Percentiles rank a stretch among this genome's conserved stretches.
Evolutionary conservation across 805 yeast genomes (phyloP).

Genomic region (Sugiyamaella mastotermitis): DNA sequence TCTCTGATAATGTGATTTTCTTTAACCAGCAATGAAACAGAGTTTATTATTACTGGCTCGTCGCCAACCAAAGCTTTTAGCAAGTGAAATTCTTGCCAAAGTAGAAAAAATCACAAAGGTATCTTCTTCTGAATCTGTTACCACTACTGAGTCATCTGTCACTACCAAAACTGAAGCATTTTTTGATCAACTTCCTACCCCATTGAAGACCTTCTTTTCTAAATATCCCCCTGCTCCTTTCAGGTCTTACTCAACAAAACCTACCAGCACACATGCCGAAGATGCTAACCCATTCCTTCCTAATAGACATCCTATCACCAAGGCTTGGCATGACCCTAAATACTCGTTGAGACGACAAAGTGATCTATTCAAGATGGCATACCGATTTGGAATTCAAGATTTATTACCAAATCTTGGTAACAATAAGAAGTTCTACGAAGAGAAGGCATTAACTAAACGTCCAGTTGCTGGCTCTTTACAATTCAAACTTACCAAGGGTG

Average conservation of each 20-base stretch:
- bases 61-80: neutral
- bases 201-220: slow-evolving; percentile 66
- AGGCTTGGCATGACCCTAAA: slow-evolving; percentile 68
- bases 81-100: neutral
- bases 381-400: slow-evolving; percentile 71
- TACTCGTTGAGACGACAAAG: slow-evolving; percentile 78
- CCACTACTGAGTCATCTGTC: slow-evolving; percentile 14
- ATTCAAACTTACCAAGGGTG: slow-evolving; percentile 81
- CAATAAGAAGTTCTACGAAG: slow-evolving; percentile 66
- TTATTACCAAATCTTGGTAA: slow-evolving; percentile 63
- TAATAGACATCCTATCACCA: slow-evolving; percentile 76
- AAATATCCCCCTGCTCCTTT: slow-evolving; percentile 84
- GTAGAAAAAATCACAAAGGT: neutral
- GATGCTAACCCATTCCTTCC: slow-evolving; percentile 84
- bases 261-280: slow-evolving; percentile 59
- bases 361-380: slow-evolving; percentile 76
- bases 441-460: slow-evolving; percentile 63
- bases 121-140: neutral
- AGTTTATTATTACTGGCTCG: neutral
- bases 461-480: slow-evolving; percentile 68
- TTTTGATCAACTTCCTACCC: slow-evolving; percentile 60
- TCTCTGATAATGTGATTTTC: neutral
- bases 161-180: no score
- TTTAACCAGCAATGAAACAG: neutral
- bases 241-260: slow-evolving; percentile 54